These are phyloP conservation scores for Scutellaria minor DNA, from an alignment of 257 asterid species.

Conservation along the genomic window DNA sequence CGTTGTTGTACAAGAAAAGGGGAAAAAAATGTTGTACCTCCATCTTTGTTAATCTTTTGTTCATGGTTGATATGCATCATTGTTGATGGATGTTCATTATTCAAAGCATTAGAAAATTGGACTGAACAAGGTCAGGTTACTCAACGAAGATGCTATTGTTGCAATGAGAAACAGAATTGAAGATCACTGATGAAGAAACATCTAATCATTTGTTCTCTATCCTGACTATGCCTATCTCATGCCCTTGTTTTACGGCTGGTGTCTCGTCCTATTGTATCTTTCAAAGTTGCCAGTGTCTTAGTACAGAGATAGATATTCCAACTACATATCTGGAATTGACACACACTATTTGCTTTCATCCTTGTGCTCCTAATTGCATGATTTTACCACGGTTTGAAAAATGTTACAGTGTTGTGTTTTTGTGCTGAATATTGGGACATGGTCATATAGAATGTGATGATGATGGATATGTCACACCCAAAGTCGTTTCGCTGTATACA, in stretches of 20 bases:
- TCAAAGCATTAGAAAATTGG: background rate
- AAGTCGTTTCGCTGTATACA: background rate
- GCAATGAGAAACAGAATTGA: background rate
- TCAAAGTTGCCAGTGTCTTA: too few relatives aligned
- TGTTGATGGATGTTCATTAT: background rate
- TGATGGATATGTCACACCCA: background rate
- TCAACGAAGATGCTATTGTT: background rate
- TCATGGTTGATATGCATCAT: background rate
- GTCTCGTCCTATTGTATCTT: background rate
- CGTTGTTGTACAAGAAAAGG: background rate
- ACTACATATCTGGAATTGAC: too few relatives aligned
- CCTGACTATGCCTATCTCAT: background rate
- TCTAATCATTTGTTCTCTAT: background rate
- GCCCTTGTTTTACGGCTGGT: background rate
- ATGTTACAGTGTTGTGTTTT: background rate
- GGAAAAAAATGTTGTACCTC: background rate
- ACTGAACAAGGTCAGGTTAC: background rate
- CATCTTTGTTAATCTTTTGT: background rate
- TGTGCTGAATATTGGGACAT: background rate
- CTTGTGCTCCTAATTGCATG: background rate
- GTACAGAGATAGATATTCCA: too few relatives aligned
- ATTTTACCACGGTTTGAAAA: background rate
- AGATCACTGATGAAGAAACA: background rate
- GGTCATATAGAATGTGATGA: background rate
- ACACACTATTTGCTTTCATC: background rate